phyloP scores from a whole-genome alignment of 2,329 filamentous ascomycete genomes.

The Chaetomium sp. region DNA sequence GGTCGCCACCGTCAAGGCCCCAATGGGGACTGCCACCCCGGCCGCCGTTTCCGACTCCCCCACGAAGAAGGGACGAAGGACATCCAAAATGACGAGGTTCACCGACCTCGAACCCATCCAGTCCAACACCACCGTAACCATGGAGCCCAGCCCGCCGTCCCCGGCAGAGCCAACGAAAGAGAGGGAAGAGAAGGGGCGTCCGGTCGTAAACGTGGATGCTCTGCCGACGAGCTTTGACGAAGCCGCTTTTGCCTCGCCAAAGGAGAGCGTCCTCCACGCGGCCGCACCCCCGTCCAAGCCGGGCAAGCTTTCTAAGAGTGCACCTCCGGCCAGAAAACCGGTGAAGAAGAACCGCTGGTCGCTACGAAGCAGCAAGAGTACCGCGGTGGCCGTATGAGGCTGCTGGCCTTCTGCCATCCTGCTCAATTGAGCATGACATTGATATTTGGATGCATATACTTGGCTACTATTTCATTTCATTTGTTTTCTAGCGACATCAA shows the following conservation, averaged over 20 bases:
- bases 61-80: conserved; percentile 23
- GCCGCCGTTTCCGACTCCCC: conserved; percentile 8
- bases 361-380: conserved; percentile 33
- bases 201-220: conserved; percentile 12
- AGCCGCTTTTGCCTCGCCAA: conserved; percentile 25
- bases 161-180: conserved; percentile 1
- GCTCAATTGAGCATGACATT: background rate
- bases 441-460: background rate
- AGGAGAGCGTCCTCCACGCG: conserved; percentile 21
- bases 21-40: background rate
- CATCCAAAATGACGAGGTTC: conserved; percentile 37
- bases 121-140: conserved; percentile 32
- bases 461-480: conserved; percentile 11
- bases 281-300: conserved; percentile 23
- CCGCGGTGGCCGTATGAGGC: conserved; percentile 37
- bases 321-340: conserved; percentile 32
- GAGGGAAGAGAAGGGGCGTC: conserved; percentile 25
- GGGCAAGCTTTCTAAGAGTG: conserved; percentile 36
- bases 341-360: conserved; percentile 41
- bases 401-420: background rate
- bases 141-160: conserved; percentile 15
- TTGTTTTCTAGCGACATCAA: conserved; percentile 15
- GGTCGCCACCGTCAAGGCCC: background rate
- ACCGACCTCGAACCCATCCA: conserved; percentile 40
- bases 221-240: conserved; percentile 34